Evolutionary conservation across 352 stramenopile species (phyloP).

Genomic region (Phytophthora citrophthora): DNA sequence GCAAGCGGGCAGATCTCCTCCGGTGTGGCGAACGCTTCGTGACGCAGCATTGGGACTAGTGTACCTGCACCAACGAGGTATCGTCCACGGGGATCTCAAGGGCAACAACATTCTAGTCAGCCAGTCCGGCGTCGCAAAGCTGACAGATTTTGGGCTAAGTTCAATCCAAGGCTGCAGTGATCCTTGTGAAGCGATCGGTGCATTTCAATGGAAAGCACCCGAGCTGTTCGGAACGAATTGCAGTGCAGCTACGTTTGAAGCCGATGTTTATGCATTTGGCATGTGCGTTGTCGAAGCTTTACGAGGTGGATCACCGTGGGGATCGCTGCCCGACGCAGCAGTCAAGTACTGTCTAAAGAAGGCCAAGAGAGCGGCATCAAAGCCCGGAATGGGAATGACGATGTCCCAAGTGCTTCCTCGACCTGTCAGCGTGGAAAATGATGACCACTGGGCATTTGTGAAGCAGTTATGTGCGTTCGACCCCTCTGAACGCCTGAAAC

Average conservation of each 20-base stretch:
- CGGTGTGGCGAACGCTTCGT: conserved; percentile 22
- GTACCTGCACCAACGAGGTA: conserved; percentile 29
- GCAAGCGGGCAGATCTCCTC: conserved; percentile 3
- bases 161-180: conserved; percentile 4
- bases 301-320: conserved; percentile 30
- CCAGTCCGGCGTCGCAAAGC: conserved; percentile 23
- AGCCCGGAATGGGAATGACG: background rate
- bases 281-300: conserved; percentile 46
- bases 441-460: conserved; percentile 17
- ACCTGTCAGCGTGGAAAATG: conserved; percentile 9
- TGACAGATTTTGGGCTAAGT: conserved; percentile 36
- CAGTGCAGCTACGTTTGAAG: conserved; percentile 23
- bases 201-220: conserved; percentile 37
- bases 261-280: conserved; percentile 42
- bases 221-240: conserved; percentile 32
- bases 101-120: conserved; percentile 32
- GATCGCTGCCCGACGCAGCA: conserved; percentile 17
- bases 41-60: conserved; percentile 30
- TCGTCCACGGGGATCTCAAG: conserved; percentile 35
- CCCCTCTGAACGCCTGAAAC: conserved; percentile 9
- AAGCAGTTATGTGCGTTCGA: conserved; percentile 20
- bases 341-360: conserved; percentile 14
- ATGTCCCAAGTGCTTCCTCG: conserved; percentile 14
- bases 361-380: background rate
- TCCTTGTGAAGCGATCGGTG: conserved; percentile 5